Evolutionary conservation across 805 yeast species (phyloP).

Genomic region (Maudiozyma pseudohumilis): DNA sequence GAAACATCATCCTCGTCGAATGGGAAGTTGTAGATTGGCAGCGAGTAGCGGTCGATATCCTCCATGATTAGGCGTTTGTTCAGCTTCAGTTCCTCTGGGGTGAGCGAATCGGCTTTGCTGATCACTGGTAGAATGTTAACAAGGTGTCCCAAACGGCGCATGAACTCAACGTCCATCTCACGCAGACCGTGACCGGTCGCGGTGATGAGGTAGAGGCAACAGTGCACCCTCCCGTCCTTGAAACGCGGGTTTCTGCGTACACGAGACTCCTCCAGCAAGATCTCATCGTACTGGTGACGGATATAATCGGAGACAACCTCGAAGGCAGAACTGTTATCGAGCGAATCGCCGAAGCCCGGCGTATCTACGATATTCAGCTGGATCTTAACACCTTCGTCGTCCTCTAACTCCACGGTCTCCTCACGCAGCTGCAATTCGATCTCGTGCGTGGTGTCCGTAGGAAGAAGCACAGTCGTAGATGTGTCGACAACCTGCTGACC

Average conservation of each 20-base stretch:
- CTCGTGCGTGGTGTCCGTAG: conserved; percentile 42
- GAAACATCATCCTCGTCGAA: conserved; percentile 44
- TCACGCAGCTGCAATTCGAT: conserved; percentile 58
- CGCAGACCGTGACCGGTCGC: conserved; percentile 79
- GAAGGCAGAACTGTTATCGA: conserved; percentile 60
- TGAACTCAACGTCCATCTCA: conserved; percentile 67
- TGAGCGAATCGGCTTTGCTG: conserved; percentile 77
- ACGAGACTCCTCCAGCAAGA: conserved; percentile 67
- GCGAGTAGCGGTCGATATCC: conserved; percentile 59
- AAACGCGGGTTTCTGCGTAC: conserved; percentile 79
- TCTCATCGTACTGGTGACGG: conserved; percentile 77
- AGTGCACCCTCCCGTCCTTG: conserved; percentile 76
- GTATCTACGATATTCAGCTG: conserved; percentile 69
- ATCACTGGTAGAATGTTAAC: conserved; percentile 82
- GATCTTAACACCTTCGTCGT: conserved; percentile 76
- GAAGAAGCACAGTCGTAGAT: conserved; percentile 45
- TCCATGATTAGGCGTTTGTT: conserved; percentile 68
- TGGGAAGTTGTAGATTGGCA: conserved; percentile 70
- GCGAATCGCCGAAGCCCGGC: conserved; percentile 71
- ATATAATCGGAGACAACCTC: conserved; percentile 65
- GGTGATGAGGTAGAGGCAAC: conserved; percentile 63
- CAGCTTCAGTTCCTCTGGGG: conserved; percentile 62
- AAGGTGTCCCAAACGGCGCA: conserved; percentile 67
- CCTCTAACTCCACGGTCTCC: conserved; percentile 76
- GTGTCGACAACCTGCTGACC: conserved; percentile 78